phyloP scores from a whole-genome alignment of 495 filamentous ascomycete genomes.

The Neohortaea acidophila region DNA sequence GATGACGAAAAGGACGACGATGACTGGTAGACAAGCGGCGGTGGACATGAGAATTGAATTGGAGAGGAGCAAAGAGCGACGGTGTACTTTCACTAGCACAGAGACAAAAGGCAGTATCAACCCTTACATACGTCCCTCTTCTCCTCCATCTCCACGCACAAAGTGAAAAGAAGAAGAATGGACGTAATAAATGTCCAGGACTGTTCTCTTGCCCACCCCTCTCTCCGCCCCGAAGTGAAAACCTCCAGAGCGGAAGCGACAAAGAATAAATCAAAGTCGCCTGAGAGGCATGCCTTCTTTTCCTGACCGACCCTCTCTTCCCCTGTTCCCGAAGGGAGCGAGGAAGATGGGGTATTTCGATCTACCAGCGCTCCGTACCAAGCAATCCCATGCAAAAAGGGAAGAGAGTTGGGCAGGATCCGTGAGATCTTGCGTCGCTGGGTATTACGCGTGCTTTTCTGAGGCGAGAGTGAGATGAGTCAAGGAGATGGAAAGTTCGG shows the following conservation, averaged over 20 bases:
- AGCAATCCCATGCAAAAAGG: neutral
- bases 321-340: no score
- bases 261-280: neutral
- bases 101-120: no score
- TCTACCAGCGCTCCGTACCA: neutral
- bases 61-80: no score
- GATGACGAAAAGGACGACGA: slow-evolving; percentile 21
- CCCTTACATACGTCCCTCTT: no score
- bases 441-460: neutral
- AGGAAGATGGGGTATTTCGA: no score
- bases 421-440: neutral
- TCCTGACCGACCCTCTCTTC: no score
- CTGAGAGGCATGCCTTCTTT: slow-evolving; percentile 31
- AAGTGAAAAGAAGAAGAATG: no score
- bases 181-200: slow-evolving; percentile 38
- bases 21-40: no score
- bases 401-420: neutral
- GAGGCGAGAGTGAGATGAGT: neutral
- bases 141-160: no score
- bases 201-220: slow-evolving; percentile 59
- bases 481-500: neutral
- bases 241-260: no score
- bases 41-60: no score
- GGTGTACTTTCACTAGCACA: no score
- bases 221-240: slow-evolving; percentile 33